A percentile compares a stretch with the other conserved stretches of the same genome.
Evolutionary conservation across 1,284 basidiomycete species (phyloP).

Genomic region (Anthracocystis panici-leucophaei): DNA sequence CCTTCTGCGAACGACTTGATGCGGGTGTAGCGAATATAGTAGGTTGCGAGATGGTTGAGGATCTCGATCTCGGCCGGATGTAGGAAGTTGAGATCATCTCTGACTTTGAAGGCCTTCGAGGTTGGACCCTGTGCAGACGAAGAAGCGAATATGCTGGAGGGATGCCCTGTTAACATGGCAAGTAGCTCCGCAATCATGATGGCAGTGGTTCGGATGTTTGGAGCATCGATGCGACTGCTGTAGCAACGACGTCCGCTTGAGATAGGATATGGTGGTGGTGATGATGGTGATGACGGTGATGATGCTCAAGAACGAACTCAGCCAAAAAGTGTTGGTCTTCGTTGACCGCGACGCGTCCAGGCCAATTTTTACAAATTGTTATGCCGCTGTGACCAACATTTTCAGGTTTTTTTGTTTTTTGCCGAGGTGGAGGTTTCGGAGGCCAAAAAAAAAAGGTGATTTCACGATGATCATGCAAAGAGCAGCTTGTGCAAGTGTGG

Average conservation of each 20-base stretch:
- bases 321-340: constrained; percentile 33
- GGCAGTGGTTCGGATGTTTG: background rate
- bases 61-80: constrained; percentile 50
- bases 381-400: background rate
- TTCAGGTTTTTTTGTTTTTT: background rate
- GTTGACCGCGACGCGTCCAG: constrained; percentile 33
- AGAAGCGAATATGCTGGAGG: constrained; percentile 51
- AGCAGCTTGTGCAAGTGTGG: constrained; percentile 6
- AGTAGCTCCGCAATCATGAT: constrained; percentile 53
- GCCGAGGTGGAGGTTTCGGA: too few relatives aligned
- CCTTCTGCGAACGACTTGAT: constrained; percentile 44
- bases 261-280: background rate
- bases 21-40: constrained; percentile 38
- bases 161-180: constrained; percentile 50
- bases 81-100: constrained; percentile 40
- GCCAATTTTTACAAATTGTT: constrained; percentile 5
- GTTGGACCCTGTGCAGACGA: constrained; percentile 11
- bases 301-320: background rate
- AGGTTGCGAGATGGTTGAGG: constrained; percentile 47
- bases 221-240: constrained; percentile 4
- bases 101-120: constrained; percentile 20
- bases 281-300: constrained; percentile 7
- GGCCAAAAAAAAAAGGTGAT: background rate
- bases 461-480: constrained; percentile 3
- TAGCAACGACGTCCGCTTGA: background rate